A percentile compares a stretch with the other conserved stretches of the same genome.
phyloP scores from a whole-genome alignment of 164 flowering plant species.

The Stephania japonica region DNA sequence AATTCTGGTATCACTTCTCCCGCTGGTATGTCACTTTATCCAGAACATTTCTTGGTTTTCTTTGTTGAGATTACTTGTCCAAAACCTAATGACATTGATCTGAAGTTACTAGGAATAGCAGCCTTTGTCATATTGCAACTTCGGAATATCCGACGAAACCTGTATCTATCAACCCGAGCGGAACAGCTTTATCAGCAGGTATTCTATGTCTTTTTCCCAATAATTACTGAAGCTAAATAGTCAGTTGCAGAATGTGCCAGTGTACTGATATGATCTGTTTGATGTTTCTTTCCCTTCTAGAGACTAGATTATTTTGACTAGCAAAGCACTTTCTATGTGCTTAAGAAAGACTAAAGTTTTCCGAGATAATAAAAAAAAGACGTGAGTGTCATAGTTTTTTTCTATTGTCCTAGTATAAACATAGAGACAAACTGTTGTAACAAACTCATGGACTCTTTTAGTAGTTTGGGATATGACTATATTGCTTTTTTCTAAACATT shows the following conservation, averaged over 20 bases:
- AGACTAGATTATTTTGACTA: too few relatives aligned
- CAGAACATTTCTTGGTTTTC: conserved; percentile 19
- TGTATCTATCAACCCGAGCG: conserved; percentile 44
- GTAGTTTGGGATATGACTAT: too few relatives aligned
- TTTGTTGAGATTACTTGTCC: conserved; percentile 7
- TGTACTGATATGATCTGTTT: too few relatives aligned
- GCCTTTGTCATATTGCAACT: conserved; percentile 21
- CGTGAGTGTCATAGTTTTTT: too few relatives aligned
- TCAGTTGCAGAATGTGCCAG: neutral
- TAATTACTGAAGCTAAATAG: neutral
- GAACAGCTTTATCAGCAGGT: conserved; percentile 87
- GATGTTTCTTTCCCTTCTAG: too few relatives aligned
- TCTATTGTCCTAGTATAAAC: too few relatives aligned
- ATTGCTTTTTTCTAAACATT: too few relatives aligned
- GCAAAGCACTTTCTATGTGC: too few relatives aligned
- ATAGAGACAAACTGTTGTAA: too few relatives aligned
- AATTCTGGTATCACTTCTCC: conserved; percentile 36
- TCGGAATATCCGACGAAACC: conserved; percentile 34
- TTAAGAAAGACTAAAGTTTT: too few relatives aligned
- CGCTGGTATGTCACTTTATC: conserved; percentile 46
- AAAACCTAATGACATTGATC: conserved; percentile 25
- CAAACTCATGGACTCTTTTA: too few relatives aligned
- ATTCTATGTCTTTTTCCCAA: conserved; percentile 7
- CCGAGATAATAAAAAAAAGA: too few relatives aligned
- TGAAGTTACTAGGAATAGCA: conserved; percentile 51